Base-by-base conservation (phyloP, 208 protist genomes). In the Acanthamoeba quina region DNA sequence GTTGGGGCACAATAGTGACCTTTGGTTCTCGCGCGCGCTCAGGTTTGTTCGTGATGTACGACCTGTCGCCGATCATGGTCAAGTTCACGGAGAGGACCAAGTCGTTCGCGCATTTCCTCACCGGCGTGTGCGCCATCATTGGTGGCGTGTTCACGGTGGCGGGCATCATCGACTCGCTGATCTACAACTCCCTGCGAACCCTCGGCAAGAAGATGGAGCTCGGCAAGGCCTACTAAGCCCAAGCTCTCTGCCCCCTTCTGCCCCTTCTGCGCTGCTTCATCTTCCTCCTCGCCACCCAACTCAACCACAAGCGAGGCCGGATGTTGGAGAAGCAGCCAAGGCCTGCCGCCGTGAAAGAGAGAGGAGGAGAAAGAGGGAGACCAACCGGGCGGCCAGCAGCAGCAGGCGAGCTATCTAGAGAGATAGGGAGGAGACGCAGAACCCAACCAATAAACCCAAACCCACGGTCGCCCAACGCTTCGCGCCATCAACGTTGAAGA, bases 61-160 rank as follows among this genome's bases (percentile, higher is more conserved):
- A 99, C 80, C 82, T 99, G 15, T 98, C 98, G 19, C 98, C 98
- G 56, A 98, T 99, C 89, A 96, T 97, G 54, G 98, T 99, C 19
- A 94, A 96, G 72, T 98, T 98, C 91, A 95, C 94, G 6, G 95
- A 98, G 58, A 85, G 92, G 11, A 95, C 96, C 1, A 95, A 97
- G 37, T 97, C 96, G 34, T 98, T 99, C 74, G 85, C 96, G 0
- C 98, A 98, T 89, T 99, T 99, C 94, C 82, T 99, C 11, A 99
- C 98, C 0, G 97, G 97, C 88, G 96, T 99, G 13, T 99, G 98
- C 93, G 98, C 98, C 56, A 99, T 99, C 82, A 95, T 99, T 47
- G 98, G 98, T 19, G 98, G 98, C 49, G 98, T 99, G 5, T 99
- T 98, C 93, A 99, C 98, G 44, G 97, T 98, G 5, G 96, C 97